Percentiles rank a stretch among this genome's conserved stretches.
Conservation (phyloP, 345 rosid genomes). For the Sonneratia alba region DNA sequence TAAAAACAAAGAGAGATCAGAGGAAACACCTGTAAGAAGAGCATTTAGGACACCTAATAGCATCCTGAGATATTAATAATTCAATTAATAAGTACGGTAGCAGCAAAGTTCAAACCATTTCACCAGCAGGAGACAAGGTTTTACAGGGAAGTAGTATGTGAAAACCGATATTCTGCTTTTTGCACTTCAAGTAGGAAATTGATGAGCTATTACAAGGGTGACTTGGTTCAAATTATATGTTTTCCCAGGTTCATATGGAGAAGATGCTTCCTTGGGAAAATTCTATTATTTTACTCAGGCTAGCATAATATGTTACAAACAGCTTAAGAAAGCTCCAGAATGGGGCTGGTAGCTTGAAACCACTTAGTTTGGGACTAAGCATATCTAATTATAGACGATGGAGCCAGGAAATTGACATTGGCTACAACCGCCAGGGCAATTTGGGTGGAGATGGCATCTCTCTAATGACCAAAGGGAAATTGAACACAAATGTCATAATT, state of each 20-base stretch:
- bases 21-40: background rate
- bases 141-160: background rate
- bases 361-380: background rate
- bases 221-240: background rate
- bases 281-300: background rate
- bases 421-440: background rate
- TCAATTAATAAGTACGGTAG: background rate
- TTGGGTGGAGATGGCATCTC: background rate
- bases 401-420: background rate
- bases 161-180: background rate
- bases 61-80: background rate
- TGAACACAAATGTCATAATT: background rate
- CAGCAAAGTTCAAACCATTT: background rate
- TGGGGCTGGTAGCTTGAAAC: background rate
- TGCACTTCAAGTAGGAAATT: background rate
- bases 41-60: background rate
- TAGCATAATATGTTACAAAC: background rate
- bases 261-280: background rate
- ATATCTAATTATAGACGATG: background rate
- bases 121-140: background rate
- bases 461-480: background rate
- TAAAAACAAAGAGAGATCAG: constrained; percentile 5
- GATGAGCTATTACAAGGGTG: background rate
- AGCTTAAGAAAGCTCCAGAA: background rate
- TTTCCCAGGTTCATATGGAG: background rate